Evolutionary conservation across 1,139 yeast genomes (phyloP).

Genomic region (Debaryomycetaceae sp.): DNA sequence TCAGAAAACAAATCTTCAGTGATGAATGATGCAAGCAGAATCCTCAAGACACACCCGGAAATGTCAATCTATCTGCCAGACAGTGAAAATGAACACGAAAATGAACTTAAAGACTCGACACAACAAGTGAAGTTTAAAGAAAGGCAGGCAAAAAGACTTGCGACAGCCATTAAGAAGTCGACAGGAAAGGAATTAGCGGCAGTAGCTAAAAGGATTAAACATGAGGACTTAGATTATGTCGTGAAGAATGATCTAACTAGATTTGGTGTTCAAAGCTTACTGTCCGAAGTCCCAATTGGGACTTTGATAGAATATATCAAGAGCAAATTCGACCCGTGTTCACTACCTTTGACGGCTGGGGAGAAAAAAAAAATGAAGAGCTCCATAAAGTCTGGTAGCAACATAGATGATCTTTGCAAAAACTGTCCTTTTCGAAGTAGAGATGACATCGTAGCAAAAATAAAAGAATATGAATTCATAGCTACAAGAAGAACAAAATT

Average conservation of each 20-base stretch:
- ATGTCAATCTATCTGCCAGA: no score
- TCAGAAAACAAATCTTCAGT: neutral
- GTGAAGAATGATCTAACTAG: constrained; percentile 10
- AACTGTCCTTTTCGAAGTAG: constrained; percentile 13
- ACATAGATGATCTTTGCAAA: constrained; percentile 8
- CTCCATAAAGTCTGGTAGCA: constrained; percentile 3
- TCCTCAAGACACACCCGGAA: no score
- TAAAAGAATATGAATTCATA: constrained; percentile 19
- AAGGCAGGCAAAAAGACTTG: no score
- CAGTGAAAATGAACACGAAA: no score
- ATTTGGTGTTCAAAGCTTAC: constrained; percentile 5
- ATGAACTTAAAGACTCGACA: no score
- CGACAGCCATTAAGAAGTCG: no score
- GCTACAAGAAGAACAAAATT: constrained; percentile 25
- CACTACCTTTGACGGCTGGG: constrained; percentile 12
- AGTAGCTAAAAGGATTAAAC: neutral
- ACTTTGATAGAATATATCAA: constrained; percentile 4
- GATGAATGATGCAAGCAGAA: no score
- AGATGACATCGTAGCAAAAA: constrained; percentile 13
- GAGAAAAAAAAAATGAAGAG: constrained; percentile 11
- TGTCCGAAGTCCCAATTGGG: constrained; percentile 7
- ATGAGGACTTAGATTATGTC: constrained; percentile 1
- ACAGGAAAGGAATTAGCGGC: neutral
- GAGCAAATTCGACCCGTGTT: constrained; percentile 4
- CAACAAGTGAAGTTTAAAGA: no score